Evolutionary conservation across 176 grass and related monocot species (phyloP), one percentile per base, ranked within the genome.

Genomic region (Typha latifolia): DNA sequence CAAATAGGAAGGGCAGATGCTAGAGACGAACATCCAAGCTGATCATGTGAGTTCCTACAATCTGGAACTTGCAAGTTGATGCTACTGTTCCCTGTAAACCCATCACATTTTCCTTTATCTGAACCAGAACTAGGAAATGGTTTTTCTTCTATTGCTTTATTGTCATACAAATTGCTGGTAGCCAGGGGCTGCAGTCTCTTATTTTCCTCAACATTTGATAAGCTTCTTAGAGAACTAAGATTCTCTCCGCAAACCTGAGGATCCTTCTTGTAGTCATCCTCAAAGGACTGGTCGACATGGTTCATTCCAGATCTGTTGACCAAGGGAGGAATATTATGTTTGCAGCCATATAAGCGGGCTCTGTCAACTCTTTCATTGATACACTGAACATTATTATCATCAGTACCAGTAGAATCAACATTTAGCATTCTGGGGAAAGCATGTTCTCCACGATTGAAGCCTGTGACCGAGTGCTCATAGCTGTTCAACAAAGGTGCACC

Each of bases 251-350:
- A 71, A 23, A 48, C 69, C 64, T 75, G 73, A 71, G 71, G 37
- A 43, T 74, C 85, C 69, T 62, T 37, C 14, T 68, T 21, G 12
- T 63, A 32, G 71, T 84, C 71, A 53, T 84, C 76, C 4, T 75
- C 80, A 69, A 80, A 83, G 14, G 85, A 67, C 76, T 80, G 77
- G 53, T 53, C 70, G 72, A 69, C 74, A 66, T 79, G 69, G 74
- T 73, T 77, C 24, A 43, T 7, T 43, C 37, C 9, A 43, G 37
- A 43, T 43, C 7, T 43, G 37, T 9, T 43, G 7, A 43, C 37
- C 37, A 43, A 43, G 1, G 37, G 5, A 43, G 37, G 1, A 43
- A 43, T 43, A 43, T 43, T 43, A 43, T 43, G 37, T 43, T 43
- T 10, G 10, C 37, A 43, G 37, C 78, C 78, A 77, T 81, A 86